These are phyloP conservation scores for Fusarium sp. DNA, from an alignment of 2,329 filamentous ascomycete species.

Conservation along the genomic window DNA sequence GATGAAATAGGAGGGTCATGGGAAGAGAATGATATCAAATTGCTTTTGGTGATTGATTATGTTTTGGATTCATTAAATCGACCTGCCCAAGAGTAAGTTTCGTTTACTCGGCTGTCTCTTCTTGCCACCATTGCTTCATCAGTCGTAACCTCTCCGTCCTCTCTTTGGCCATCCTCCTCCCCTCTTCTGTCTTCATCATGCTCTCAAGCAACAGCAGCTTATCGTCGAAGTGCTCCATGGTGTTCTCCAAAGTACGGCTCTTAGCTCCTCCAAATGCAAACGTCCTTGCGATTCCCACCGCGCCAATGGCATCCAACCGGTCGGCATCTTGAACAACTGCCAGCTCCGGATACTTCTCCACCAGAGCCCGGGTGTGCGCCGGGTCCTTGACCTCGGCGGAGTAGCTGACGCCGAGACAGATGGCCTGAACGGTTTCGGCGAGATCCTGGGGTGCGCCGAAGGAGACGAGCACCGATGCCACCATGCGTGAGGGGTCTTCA, in stretches of 20 bases:
- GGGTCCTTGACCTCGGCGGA: slow-evolving; percentile 78
- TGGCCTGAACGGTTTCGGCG: slow-evolving; percentile 74
- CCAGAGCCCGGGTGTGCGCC: slow-evolving; percentile 67
- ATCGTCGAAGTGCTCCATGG: slow-evolving; percentile 80
- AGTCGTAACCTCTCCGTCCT: slow-evolving; percentile 64
- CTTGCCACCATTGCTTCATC: slow-evolving; percentile 70
- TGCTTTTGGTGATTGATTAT: background rate
- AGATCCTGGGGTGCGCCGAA: slow-evolving; percentile 69
- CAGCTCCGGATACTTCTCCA: slow-evolving; percentile 69
- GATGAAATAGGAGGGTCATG: background rate
- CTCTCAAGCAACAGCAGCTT: slow-evolving; percentile 76
- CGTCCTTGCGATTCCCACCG: slow-evolving; percentile 81
- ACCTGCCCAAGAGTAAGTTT: background rate
- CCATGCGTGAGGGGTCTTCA: slow-evolving; percentile 67
- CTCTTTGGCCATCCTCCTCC: slow-evolving; percentile 64
- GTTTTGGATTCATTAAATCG: slow-evolving; percentile 1
- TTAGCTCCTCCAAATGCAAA: slow-evolving; percentile 75
- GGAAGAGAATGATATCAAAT: background rate
- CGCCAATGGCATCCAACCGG: slow-evolving; percentile 89
- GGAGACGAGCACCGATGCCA: slow-evolving; percentile 66
- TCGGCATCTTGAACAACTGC: slow-evolving; percentile 94
- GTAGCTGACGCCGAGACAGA: slow-evolving; percentile 84
- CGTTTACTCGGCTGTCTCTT: slow-evolving; percentile 56
- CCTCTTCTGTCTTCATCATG: slow-evolving; percentile 73
- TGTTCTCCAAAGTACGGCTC: slow-evolving; percentile 68